Conservation (phyloP, 1,284 basidiomycete species). For the Neonothopanus nambi region DNA sequence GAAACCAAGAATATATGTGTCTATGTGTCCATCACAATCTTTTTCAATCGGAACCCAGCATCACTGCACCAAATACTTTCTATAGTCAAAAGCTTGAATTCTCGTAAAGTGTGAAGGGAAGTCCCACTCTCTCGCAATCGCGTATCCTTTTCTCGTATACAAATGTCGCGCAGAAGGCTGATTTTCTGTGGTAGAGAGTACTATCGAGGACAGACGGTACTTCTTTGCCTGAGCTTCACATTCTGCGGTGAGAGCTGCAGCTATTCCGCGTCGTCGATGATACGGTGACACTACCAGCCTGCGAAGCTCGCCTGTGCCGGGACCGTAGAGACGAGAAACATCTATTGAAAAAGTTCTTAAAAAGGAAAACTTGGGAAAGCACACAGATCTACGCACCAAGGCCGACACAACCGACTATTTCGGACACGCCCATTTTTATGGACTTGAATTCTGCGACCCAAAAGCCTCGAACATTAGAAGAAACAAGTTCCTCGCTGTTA, state of each 20-base stretch:
- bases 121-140: neutral
- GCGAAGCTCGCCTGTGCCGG: conserved; percentile 20
- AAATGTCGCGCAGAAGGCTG: conserved; percentile 22
- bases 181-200: conserved; percentile 20
- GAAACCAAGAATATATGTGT: too few relatives aligned
- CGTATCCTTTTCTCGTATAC: conserved; percentile 19
- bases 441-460: conserved; percentile 29
- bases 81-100: conserved; percentile 7
- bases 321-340: conserved; percentile 13
- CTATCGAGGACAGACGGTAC: conserved; percentile 16
- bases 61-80: neutral
- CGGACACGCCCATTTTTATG: conserved; percentile 13
- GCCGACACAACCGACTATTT: conserved; percentile 28
- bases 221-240: conserved; percentile 22
- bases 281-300: conserved; percentile 26
- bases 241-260: conserved; percentile 17
- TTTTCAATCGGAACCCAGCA: too few relatives aligned
- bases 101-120: neutral
- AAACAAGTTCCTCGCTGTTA: conserved; percentile 13
- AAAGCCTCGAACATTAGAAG: conserved; percentile 25
- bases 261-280: conserved; percentile 25
- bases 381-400: conserved; percentile 20
- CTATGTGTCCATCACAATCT: too few relatives aligned
- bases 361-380: neutral
- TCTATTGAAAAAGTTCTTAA: conserved; percentile 18